Conservation (phyloP, 306 rosid species). For the Dalbergia cultrata region DNA sequence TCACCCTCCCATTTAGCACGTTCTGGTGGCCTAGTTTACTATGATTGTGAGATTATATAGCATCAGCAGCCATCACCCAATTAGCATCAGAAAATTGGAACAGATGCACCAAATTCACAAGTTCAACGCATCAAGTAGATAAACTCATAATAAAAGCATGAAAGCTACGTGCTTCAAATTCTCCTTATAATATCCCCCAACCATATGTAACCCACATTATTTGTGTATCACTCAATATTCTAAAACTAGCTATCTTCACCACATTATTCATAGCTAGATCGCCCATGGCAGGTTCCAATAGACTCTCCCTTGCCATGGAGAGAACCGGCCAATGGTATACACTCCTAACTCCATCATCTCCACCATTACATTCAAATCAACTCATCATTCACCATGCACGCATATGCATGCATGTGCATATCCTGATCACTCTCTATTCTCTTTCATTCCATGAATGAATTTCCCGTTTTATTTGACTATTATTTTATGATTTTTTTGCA, state of each 20-base stretch:
- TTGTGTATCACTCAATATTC: not conserved
- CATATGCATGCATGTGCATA: slow-evolving; percentile 2
- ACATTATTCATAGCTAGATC: not conserved
- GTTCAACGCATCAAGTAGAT: slow-evolving; percentile 45
- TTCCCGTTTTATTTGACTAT: not conserved
- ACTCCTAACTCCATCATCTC: not conserved
- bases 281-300: slow-evolving; percentile 65
- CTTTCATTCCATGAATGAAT: not conserved
- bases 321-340: slow-evolving; percentile 90
- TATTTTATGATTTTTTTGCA: not conserved
- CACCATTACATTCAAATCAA: slow-evolving; percentile 2
- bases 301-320: slow-evolving; percentile 79
- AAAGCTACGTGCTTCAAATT: slow-evolving; percentile 30
- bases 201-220: slow-evolving; percentile 27
- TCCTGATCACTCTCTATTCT: not conserved
- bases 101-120: slow-evolving; percentile 39
- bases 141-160: slow-evolving; percentile 21
- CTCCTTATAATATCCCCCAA: slow-evolving; percentile 37
- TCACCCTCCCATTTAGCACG: too few relatives aligned
- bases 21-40: too few relatives aligned
- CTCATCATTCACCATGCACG: not conserved
- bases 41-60: too few relatives aligned
- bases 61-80: not conserved
- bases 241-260: slow-evolving; percentile 1
- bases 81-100: slow-evolving; percentile 41